Percentiles rank a stretch among this genome's conserved stretches.
These are phyloP conservation scores for Malus fusca DNA, from an alignment of 306 rosid species.

Conservation along the genomic window DNA sequence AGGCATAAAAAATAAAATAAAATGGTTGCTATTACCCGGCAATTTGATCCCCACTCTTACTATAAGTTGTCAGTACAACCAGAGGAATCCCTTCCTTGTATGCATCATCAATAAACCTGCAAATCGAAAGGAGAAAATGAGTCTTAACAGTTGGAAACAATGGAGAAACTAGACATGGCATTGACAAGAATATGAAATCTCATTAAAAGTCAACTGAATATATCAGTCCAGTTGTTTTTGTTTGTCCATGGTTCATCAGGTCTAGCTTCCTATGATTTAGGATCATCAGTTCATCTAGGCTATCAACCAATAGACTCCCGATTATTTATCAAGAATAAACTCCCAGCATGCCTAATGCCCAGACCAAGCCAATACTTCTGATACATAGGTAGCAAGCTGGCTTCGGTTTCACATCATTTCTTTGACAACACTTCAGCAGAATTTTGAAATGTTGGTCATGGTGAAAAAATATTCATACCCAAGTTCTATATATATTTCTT, in stretches of 20 bases:
- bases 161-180: neutral
- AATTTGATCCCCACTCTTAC: conserved; percentile 58
- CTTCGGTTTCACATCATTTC: neutral
- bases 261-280: neutral
- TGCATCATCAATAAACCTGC: conserved; percentile 83
- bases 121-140: conserved; percentile 17
- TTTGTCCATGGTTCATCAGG: neutral
- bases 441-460: neutral
- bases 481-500: neutral
- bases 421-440: neutral
- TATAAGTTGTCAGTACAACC: conserved; percentile 62
- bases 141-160: neutral
- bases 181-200: neutral
- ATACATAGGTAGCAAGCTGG: neutral
- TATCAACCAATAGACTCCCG: neutral
- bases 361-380: neutral
- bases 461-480: neutral
- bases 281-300: neutral
- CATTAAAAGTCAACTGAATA: neutral
- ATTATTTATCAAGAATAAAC: neutral
- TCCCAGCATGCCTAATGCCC: neutral
- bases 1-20: neutral
- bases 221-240: neutral
- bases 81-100: conserved; percentile 65
- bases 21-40: conserved; percentile 38